phyloP scores from a whole-genome alignment of 768 basidiomycete genomes.

The Trametes elegans region DNA sequence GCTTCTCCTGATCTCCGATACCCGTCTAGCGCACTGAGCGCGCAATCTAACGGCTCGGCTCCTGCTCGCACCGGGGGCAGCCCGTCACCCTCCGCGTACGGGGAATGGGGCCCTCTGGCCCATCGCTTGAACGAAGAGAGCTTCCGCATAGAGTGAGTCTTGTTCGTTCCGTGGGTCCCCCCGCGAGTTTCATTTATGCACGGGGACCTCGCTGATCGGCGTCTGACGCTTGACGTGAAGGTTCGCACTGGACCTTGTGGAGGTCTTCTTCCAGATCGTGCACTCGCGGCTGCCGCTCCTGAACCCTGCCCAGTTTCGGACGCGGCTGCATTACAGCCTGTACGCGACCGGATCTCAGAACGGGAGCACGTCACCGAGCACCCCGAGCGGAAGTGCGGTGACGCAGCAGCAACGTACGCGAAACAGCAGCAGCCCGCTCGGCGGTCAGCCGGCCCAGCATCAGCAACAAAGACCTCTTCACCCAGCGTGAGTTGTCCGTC shows the following conservation, averaged over 20 bases:
- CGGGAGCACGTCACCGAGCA: constrained; percentile 22
- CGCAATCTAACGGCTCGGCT: constrained; percentile 15
- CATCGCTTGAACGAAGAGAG: constrained; percentile 66
- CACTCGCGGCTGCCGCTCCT: constrained; percentile 87
- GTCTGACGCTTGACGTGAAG: constrained; percentile 41
- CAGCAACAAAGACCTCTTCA: constrained; percentile 24
- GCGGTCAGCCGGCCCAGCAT: constrained; percentile 15
- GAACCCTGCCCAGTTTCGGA: constrained; percentile 79
- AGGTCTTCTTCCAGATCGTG: constrained; percentile 92
- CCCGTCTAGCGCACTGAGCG: background rate
- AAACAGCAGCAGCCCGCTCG: constrained; percentile 14
- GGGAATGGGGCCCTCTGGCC: constrained; percentile 75
- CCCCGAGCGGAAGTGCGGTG: constrained; percentile 17
- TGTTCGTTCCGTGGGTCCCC: background rate
- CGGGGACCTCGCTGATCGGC: constrained; percentile 6
- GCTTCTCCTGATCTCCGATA: constrained; percentile 9
- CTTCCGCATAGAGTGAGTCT: constrained; percentile 81
- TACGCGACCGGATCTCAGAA: constrained; percentile 22
- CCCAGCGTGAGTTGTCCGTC: constrained; percentile 26
- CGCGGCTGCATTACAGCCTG: constrained; percentile 49
- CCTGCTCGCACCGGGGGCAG: constrained; percentile 17
- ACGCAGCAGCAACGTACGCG: constrained; percentile 16
- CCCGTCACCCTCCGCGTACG: constrained; percentile 43
- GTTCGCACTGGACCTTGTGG: constrained; percentile 89
- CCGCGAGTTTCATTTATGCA: background rate